Evolutionary conservation across 176 grass and related monocot genomes (phyloP), one percentile per base, ranked within the genome.

Genomic region (Olyra latifolia): DNA sequence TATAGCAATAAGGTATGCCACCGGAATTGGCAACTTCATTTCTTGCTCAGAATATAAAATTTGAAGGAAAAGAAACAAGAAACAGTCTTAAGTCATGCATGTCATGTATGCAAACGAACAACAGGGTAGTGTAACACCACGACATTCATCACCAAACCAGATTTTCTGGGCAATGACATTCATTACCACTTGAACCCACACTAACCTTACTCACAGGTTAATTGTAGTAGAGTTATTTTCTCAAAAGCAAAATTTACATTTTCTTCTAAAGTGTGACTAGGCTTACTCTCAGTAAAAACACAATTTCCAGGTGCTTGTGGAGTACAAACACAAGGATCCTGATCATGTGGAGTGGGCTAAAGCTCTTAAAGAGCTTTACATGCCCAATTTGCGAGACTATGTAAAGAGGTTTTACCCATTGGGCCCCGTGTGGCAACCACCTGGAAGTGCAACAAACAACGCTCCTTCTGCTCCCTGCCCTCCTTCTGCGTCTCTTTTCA

Each of bases 331-430:
- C 55, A 89, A 89, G 81, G 84, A 89, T 7, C 69, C 71, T 47
- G 76, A 87, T 60, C 87, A 93, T 69, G 84, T 87, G 25, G 87
- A 93, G 38, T 89, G 91, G 91, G 83, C 53, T 68, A 92, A 87
- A 84, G 75, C 87, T 60, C 72, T 93, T 19, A 87, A 93, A 80
- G 83, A 92, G 70, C 80, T 92, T 13, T 89, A 89, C 2, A 22
- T 89, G 20, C 87, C 83, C 35, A 57, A 62, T 42, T 73, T 92
- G 20, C 64, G 71, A 0, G 83, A 92, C 16, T 92, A 89, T 22
- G 87, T 89, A 3, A 89, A 87, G 75, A 84, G 16, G 9, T 87
- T 81, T 62, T 92, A 89, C 72, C 86, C 86, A 43, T 63, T 92
- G 70, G 90, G 90, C n/a, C 86, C 75, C 17, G 39, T 19, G 22